A percentile compares a stretch with the other conserved stretches of the same genome.
Conservation (phyloP, 345 rosid species). For the Nasturtium officinale region DNA sequence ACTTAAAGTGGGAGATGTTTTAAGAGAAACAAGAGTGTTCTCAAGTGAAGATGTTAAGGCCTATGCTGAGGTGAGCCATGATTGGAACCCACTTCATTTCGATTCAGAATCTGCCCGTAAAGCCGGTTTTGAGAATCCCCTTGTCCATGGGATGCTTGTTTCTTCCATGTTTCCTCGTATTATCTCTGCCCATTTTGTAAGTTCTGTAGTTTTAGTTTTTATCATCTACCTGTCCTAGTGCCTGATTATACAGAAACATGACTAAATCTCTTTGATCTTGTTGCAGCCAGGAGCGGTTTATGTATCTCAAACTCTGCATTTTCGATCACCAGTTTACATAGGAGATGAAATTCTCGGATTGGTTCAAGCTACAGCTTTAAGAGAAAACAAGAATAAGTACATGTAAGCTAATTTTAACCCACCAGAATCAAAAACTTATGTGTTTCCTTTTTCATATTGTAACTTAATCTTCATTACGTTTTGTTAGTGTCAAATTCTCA, state of each 20-base stretch:
- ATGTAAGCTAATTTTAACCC: conserved; percentile 52
- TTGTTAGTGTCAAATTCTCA: conserved; percentile 65
- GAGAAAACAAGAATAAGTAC: conserved; percentile 59
- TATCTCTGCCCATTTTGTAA: conserved; percentile 76
- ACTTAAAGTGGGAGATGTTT: conserved; percentile 64
- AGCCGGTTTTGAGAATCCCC: conserved; percentile 65
- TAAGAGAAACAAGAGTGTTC: conserved; percentile 61
- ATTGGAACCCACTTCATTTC: conserved; percentile 77
- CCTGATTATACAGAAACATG: not conserved
- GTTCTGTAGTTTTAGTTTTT: conserved; percentile 28
- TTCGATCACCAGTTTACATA: conserved; percentile 68
- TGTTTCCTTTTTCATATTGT: not conserved
- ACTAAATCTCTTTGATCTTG: conserved; percentile 34
- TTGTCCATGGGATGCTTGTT: conserved; percentile 92
- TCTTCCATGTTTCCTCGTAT: conserved; percentile 82
- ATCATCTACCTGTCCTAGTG: not conserved
- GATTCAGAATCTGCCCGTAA: conserved; percentile 59
- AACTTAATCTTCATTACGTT: not conserved
- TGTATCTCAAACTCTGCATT: conserved; percentile 78
- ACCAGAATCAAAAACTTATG: not conserved
- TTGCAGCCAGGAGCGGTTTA: conserved; percentile 85
- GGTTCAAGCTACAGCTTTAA: conserved; percentile 57
- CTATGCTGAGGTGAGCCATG: conserved; percentile 78
- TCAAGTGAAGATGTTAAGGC: conserved; percentile 60
- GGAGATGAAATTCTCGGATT: conserved; percentile 68